Conservation (phyloP, 208 protist species). For the Trichomonas vaginalis region DNA sequence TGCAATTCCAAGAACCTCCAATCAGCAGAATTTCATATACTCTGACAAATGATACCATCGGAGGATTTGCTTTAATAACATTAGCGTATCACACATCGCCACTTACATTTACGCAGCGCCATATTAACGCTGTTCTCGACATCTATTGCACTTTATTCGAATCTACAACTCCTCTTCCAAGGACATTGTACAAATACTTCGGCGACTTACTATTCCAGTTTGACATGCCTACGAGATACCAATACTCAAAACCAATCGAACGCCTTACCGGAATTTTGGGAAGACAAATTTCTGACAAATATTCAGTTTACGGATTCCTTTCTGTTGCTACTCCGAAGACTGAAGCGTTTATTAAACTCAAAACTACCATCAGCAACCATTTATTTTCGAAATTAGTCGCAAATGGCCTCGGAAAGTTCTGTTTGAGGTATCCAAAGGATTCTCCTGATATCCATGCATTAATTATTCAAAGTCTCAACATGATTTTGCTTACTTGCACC, state of each 20-base stretch:
- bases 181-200: neutral
- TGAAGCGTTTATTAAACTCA: neutral
- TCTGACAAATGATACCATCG: neutral
- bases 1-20: neutral
- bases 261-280: neutral
- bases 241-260: neutral
- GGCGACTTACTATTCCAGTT: neutral
- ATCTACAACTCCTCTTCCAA: neutral
- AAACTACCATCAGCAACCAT: neutral
- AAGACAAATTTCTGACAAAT: neutral
- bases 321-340: neutral
- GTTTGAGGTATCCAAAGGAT: neutral
- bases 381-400: neutral
- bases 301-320: neutral
- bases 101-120: neutral
- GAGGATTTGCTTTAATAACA: neutral
- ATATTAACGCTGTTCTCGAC: neutral
- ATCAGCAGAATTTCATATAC: neutral
- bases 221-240: neutral
- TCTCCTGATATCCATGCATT: neutral
- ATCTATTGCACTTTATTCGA: neutral
- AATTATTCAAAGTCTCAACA: neutral
- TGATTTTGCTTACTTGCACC: neutral
- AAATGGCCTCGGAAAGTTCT: neutral
- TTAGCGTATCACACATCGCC: neutral